These are phyloP conservation scores for Pleurotus salmoneostramineus DNA, from an alignment of 768 basidiomycete species.

Conservation along the genomic window DNA sequence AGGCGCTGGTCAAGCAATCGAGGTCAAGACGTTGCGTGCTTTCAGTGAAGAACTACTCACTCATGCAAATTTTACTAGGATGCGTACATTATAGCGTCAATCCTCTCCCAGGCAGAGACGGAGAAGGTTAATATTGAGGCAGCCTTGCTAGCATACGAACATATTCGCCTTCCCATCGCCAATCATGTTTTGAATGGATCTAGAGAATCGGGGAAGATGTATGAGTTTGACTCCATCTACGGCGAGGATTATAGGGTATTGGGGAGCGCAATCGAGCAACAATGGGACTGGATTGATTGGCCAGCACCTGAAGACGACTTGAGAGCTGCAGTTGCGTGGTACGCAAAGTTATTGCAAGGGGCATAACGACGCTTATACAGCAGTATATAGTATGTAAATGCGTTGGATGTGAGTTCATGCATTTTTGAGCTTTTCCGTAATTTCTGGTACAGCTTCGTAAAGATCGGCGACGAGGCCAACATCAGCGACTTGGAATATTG, in stretches of 20 bases:
- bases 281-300: conserved; percentile 39
- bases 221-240: conserved; percentile 31
- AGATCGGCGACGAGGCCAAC: conserved; percentile 92
- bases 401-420: background rate
- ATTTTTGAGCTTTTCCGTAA: conserved; percentile 80
- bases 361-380: no score
- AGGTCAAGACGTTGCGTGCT: conserved; percentile 12
- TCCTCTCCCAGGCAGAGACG: conserved; percentile 8
- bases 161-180: conserved; percentile 28
- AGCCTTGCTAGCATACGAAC: conserved; percentile 27
- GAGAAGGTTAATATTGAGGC: conserved; percentile 12
- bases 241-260: conserved; percentile 31
- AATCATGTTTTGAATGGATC: conserved; percentile 27
- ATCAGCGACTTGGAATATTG: conserved; percentile 99
- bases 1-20: conserved; percentile 26
- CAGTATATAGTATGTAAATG: no score
- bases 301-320: conserved; percentile 29
- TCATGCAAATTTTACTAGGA: conserved; percentile 13
- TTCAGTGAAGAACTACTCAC: no score
- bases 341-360: background rate
- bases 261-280: conserved; percentile 33
- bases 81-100: conserved; percentile 20
- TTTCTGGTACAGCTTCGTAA: conserved; percentile 87
- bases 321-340: conserved; percentile 11
- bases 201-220: conserved; percentile 30